These are phyloP conservation scores for Leucoagaricus sp. DNA, from an alignment of 1,284 basidiomycete genomes.

Conservation along the genomic window DNA sequence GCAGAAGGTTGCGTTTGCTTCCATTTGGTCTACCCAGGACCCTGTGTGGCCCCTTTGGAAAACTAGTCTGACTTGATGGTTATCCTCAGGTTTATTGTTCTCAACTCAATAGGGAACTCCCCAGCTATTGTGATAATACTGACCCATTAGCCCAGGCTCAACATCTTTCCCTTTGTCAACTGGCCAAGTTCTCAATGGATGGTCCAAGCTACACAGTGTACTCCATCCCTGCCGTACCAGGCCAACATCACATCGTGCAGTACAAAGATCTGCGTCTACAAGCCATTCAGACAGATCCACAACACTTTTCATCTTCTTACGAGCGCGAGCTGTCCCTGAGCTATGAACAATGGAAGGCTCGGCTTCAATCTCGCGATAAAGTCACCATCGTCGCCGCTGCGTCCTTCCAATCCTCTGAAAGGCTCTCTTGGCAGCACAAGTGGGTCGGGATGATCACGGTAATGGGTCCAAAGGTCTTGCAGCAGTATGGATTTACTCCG, in stretches of 20 bases:
- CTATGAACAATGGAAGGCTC: conserved; percentile 16
- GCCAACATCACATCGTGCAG: conserved; percentile 12
- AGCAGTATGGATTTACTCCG: conserved; percentile 6
- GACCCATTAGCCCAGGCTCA: no score
- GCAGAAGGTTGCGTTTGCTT: no score
- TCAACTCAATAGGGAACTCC: no score
- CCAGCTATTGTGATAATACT: no score
- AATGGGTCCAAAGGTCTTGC: conserved; percentile 12
- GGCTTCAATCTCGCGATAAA: conserved; percentile 15
- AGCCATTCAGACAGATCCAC: conserved; percentile 14
- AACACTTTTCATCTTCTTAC: conserved; percentile 16
- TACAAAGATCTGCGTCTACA: conserved; percentile 17
- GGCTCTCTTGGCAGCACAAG: conserved; percentile 7
- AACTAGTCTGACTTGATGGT: no score
- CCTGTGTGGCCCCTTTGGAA: no score
- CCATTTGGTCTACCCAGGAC: no score
- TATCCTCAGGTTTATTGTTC: no score
- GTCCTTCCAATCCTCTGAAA: neutral
- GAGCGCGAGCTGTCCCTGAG: conserved; percentile 13
- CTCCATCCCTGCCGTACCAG: conserved; percentile 10
- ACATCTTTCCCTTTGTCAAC: no score
- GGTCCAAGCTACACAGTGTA: conserved; percentile 6
- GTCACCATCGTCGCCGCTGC: conserved; percentile 14
- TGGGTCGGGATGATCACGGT: conserved; percentile 16
- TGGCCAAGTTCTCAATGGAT: no score